Base-by-base conservation (phyloP, 441 rosid species). In the Omphalea diandra region DNA sequence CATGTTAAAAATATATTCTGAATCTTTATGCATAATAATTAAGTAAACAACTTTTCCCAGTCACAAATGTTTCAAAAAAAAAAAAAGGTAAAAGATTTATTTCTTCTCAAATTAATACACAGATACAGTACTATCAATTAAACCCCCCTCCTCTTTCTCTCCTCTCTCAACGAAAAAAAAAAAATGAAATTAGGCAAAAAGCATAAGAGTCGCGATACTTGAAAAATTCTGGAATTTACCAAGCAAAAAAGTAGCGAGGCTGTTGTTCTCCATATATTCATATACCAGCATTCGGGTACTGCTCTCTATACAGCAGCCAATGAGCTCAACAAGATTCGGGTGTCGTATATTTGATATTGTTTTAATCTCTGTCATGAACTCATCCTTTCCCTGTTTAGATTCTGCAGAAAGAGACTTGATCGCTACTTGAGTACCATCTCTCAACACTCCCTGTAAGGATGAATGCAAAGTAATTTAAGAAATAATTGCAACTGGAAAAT, bases 211-310 rank as follows among this genome's bases (percentile, higher is more conserved):
- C 24, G 17, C n/a, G 32, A 58, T 5, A 57, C 1, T 54, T 65
- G 12, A 38, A n/a, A 59, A 41, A 52, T 36, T 69, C 47, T 12
- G 8, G 57, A 53, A 41, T 50, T 76, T 84, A 88, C 93, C 86
- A 26, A 90, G 84, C 75, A 88, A 83, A 76, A 81, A 78, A 63
- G 81, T 79, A 33, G 91, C 77, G 67, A 90, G 83, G 84, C 93
- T 90, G 81, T 88, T 85, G 77, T 90, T 85, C 81, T 90, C 96
- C 70, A 86, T 57, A 72, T 75, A 90, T 77, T 88, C 88, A 20
- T 90, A 90, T 6, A 90, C 83, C 77, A 88, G 77, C 57, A 86
- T 78, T 56, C 93, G 82, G 68, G 83, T 65, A 65, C 65, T 72
- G 55, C 67, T 82, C 65, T 90, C 96, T 46, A 83, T 73, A 65